Conservation (phyloP, 2,329 filamentous ascomycete species). For the Colletotrichum trifolii region DNA sequence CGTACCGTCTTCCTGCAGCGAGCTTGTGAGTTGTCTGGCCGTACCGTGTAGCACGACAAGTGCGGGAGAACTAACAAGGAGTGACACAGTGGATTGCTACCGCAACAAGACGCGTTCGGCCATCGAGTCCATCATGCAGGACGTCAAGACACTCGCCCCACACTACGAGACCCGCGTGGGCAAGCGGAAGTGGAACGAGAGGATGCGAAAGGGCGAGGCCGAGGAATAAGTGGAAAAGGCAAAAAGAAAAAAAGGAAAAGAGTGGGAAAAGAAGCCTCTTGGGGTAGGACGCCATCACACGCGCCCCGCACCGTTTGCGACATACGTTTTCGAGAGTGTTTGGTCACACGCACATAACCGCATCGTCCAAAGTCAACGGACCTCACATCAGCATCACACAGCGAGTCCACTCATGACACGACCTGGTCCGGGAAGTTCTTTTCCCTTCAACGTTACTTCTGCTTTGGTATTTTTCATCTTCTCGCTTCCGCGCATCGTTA, state of each 20-base stretch:
- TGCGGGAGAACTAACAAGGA: constrained; percentile 22
- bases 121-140: constrained; percentile 81
- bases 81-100: constrained; percentile 83
- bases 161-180: constrained; percentile 92
- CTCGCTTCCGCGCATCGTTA: constrained; percentile 24
- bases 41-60: neutral
- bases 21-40: constrained; percentile 74
- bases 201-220: constrained; percentile 51
- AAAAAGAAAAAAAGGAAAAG: neutral
- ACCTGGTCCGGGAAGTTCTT: neutral
- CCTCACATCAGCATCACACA: constrained; percentile 31
- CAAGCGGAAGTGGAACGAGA: constrained; percentile 79
- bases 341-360: constrained; percentile 26
- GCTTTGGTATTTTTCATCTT: constrained; percentile 8
- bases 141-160: constrained; percentile 77
- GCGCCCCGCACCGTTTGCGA: neutral
- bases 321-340: constrained; percentile 14
- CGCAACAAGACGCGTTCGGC: constrained; percentile 89
- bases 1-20: constrained; percentile 89
- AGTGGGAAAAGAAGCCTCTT: too few relatives aligned
- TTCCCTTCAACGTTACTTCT: neutral
- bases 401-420: constrained; percentile 29
- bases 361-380: constrained; percentile 12
- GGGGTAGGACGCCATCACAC: too few relatives aligned
- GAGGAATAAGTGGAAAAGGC: constrained; percentile 40